Percentiles rank a stretch among this genome's conserved stretches.
Evolutionary conservation across 345 rosid species (phyloP).

Genomic region (Alliaria petiolata): DNA sequence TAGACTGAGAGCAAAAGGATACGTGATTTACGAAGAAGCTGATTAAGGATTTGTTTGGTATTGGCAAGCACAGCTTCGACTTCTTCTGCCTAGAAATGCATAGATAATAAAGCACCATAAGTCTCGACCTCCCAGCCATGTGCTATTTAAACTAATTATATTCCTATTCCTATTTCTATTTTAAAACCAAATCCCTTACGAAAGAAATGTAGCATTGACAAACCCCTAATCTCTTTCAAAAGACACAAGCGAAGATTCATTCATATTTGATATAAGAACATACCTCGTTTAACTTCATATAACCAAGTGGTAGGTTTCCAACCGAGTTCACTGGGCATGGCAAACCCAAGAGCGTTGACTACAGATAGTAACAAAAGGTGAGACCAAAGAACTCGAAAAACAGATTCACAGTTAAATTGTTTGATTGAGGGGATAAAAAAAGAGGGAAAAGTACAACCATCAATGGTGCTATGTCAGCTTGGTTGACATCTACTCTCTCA

Average conservation of each 20-base stretch:
- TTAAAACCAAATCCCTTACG: not conserved
- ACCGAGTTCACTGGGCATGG: constrained; percentile 93
- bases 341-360: constrained; percentile 90
- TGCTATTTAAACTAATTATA: not conserved
- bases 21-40: constrained; percentile 85
- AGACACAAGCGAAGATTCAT: not conserved
- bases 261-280: constrained; percentile 22
- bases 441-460: constrained; percentile 51
- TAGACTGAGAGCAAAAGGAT: constrained; percentile 39
- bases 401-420: not conserved
- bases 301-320: constrained; percentile 89
- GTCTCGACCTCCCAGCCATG: constrained; percentile 7
- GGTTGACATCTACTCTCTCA: constrained; percentile 96
- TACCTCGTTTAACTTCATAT: constrained; percentile 67
- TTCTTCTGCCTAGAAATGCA: constrained; percentile 65
- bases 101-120: not conserved
- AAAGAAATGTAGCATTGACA: not conserved
- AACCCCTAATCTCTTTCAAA: constrained; percentile 4
- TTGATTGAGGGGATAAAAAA: not conserved
- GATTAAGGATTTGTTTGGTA: constrained; percentile 91
- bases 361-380: constrained; percentile 27
- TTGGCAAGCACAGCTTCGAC: constrained; percentile 92
- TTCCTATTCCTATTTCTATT: not conserved
- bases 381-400: constrained; percentile 3
- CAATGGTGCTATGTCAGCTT: constrained; percentile 93